phyloP scores from a whole-genome alignment of 176 grass and related monocot genomes.

The Alopecurus myosuroides region DNA sequence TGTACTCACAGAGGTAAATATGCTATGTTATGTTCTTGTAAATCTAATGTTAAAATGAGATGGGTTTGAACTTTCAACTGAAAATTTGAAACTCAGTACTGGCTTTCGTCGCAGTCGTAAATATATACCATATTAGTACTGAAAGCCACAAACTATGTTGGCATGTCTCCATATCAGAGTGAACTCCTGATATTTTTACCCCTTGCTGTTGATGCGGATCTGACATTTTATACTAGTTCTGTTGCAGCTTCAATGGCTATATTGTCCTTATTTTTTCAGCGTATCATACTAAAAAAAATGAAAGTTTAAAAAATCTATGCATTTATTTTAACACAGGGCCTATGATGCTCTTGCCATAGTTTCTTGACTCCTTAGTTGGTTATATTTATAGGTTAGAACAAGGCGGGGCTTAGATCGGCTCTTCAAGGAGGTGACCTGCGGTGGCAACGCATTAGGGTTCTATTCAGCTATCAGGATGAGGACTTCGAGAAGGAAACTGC shows the following conservation, averaged over 20 bases:
- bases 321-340: not conserved
- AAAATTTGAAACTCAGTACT: not conserved
- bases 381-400: slow-evolving; percentile 58
- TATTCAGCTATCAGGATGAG: slow-evolving; percentile 94
- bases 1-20: not conserved
- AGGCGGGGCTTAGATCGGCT: slow-evolving; percentile 28
- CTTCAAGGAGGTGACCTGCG: slow-evolving; percentile 69
- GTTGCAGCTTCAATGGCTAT: not conserved
- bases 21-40: not conserved
- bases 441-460: slow-evolving; percentile 79
- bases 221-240: not conserved
- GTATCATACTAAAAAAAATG: not conserved
- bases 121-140: not conserved
- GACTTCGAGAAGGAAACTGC: slow-evolving; percentile 70
- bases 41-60: not conserved
- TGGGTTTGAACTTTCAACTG: not conserved
- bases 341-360: not conserved
- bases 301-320: not conserved
- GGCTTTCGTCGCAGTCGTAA: not conserved
- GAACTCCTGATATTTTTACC: not conserved
- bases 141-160: not conserved
- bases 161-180: not conserved
- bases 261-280: not conserved
- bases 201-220: not conserved
- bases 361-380: slow-evolving; percentile 8